Percentiles rank a stretch among this genome's conserved stretches.
Conservation (phyloP, 2,329 filamentous ascomycete genomes). For the Clarireedia hainanense region DNA sequence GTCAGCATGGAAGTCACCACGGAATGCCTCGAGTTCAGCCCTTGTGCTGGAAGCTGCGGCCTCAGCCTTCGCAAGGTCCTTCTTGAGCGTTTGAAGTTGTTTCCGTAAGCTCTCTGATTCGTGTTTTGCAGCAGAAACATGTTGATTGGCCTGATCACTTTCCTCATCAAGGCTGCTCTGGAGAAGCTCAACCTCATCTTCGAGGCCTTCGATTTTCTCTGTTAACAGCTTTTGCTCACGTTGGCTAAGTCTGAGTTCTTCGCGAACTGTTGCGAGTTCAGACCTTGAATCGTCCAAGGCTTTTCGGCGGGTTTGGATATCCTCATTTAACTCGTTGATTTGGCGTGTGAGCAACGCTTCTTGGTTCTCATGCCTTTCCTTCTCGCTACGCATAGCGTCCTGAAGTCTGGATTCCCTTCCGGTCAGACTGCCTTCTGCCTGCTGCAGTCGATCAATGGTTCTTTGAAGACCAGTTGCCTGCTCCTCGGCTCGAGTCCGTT, state of each 20-base stretch:
- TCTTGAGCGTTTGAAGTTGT: slow-evolving; percentile 34
- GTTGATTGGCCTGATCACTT: slow-evolving; percentile 47
- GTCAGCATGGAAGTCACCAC: slow-evolving; percentile 23
- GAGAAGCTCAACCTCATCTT: slow-evolving; percentile 70
- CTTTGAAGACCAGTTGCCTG: slow-evolving; percentile 59
- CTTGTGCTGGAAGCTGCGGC: slow-evolving; percentile 21
- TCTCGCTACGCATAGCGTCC: slow-evolving; percentile 61
- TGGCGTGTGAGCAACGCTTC: slow-evolving; percentile 64
- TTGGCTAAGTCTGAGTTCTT: slow-evolving; percentile 62
- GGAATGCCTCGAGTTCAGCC: slow-evolving; percentile 27
- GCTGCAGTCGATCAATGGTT: slow-evolving; percentile 62
- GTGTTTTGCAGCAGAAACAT: slow-evolving; percentile 37
- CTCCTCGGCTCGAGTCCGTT: slow-evolving; percentile 60
- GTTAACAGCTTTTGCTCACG: slow-evolving; percentile 53
- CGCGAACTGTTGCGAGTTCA: slow-evolving; percentile 57
- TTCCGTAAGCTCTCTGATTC: slow-evolving; percentile 34
- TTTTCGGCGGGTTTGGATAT: slow-evolving; percentile 59
- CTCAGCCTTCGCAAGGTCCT: slow-evolving; percentile 28
- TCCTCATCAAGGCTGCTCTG: slow-evolving; percentile 51
- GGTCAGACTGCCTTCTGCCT: slow-evolving; percentile 58
- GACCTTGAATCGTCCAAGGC: slow-evolving; percentile 56
- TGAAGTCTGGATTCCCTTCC: slow-evolving; percentile 61
- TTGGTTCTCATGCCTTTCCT: slow-evolving; percentile 63
- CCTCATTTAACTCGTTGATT: slow-evolving; percentile 64
- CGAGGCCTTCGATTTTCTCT: slow-evolving; percentile 59